Evolutionary conservation across 805 yeast species (phyloP).

Genomic region (Candida insectalens): DNA sequence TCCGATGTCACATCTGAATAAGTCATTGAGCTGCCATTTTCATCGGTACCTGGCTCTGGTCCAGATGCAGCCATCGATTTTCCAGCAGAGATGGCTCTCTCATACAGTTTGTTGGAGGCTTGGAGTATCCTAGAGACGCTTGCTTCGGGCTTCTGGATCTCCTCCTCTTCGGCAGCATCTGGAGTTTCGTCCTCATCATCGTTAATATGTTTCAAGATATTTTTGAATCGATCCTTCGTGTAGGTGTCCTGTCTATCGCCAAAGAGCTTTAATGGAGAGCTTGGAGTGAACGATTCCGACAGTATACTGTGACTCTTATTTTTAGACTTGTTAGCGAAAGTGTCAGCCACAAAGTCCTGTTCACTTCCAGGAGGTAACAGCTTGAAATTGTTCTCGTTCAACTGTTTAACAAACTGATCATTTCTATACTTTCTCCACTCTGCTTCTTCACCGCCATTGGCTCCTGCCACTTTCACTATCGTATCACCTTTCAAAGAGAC

Average conservation of each 20-base stretch:
- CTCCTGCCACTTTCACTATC: slow-evolving; percentile 1
- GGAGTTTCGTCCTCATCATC: slow-evolving; percentile 3
- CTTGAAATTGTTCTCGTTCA: slow-evolving; percentile 12
- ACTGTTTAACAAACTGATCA: slow-evolving; percentile 11
- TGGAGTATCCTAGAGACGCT: slow-evolving; percentile 12
- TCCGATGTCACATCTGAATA: slow-evolving; percentile 21
- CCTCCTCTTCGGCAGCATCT: not conserved
- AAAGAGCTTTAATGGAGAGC: slow-evolving; percentile 23
- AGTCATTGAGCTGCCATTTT: slow-evolving; percentile 8
- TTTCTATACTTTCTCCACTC: slow-evolving; percentile 21
- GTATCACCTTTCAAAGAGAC: slow-evolving; percentile 3
- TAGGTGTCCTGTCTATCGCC: slow-evolving; percentile 21
- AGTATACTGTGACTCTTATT: slow-evolving; percentile 6
- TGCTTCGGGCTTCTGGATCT: not conserved
- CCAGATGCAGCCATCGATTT: not conserved
- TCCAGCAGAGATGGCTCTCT: slow-evolving; percentile 2
- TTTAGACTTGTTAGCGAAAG: slow-evolving; percentile 20
- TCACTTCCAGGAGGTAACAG: slow-evolving; percentile 8
- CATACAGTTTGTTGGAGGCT: slow-evolving; percentile 13
- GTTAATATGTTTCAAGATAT: slow-evolving; percentile 15
- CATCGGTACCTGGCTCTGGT: not conserved
- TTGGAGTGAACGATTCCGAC: slow-evolving; percentile 17
- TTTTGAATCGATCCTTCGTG: slow-evolving; percentile 19
- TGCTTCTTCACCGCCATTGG: slow-evolving; percentile 15
- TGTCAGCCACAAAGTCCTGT: slow-evolving; percentile 16